These are phyloP conservation scores for Arabis hirsuta DNA, from an alignment of 345 rosid genomes.

Conservation along the genomic window DNA sequence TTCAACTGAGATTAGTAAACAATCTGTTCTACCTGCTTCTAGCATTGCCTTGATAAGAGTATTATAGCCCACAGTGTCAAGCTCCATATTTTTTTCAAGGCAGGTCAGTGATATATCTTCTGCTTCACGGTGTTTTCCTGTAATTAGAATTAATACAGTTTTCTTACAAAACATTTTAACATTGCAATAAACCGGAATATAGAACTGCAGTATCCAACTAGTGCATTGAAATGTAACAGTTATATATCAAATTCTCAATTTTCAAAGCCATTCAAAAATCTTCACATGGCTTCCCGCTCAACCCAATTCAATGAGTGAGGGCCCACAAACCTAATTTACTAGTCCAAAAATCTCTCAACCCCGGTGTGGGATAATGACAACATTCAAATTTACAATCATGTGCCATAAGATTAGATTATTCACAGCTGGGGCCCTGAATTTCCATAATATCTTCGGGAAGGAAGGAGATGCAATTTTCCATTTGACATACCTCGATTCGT, in stretches of 20 bases:
- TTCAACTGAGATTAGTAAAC: conserved; percentile 10
- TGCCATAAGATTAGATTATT: conserved; percentile 21
- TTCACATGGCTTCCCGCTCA: background rate
- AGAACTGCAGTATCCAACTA: background rate
- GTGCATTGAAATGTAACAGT: background rate
- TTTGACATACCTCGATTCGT: conserved; percentile 62
- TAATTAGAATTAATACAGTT: conserved; percentile 22
- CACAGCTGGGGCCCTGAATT: conserved; percentile 9
- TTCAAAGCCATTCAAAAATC: background rate
- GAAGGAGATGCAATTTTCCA: conserved; percentile 6
- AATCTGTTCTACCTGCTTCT: conserved; percentile 64
- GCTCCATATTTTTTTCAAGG: conserved; percentile 52
- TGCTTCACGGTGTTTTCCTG: conserved; percentile 79
- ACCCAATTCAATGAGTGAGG: too few species aligned
- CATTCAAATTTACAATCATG: background rate
- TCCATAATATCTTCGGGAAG: background rate
- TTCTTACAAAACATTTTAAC: conserved; percentile 12
- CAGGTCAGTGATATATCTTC: conserved; percentile 53
- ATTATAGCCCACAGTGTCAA: conserved; percentile 82
- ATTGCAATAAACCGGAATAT: background rate
- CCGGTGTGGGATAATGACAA: too few species aligned
- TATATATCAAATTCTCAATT: background rate
- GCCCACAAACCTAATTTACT: too few species aligned
- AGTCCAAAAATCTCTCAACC: too few species aligned
- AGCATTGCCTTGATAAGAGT: conserved; percentile 88